These are phyloP conservation scores for Pseudoscleropodium purum DNA, from an alignment of 225 moss, liverwort and hornwort species.

Conservation along the genomic window DNA sequence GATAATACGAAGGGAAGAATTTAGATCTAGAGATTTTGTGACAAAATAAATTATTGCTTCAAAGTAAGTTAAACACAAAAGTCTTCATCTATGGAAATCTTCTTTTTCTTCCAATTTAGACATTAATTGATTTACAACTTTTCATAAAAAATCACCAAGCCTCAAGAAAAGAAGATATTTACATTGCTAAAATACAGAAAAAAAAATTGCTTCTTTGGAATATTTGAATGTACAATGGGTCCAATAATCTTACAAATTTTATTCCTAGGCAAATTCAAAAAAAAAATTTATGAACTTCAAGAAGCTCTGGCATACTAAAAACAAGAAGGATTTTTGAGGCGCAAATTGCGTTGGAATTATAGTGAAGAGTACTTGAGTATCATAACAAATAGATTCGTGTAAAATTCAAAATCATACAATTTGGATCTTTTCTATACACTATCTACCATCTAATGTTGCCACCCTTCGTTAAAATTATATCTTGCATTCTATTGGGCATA, in stretches of 20 bases:
- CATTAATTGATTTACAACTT: neutral
- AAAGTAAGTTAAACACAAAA: neutral
- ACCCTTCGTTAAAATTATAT: fast-evolving
- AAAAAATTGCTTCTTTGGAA: fast-evolving
- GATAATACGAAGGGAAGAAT: fast-evolving
- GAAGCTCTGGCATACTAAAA: neutral
- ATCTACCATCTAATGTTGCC: neutral
- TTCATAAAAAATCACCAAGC: neutral
- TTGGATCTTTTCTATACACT: neutral
- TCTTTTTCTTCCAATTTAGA: neutral
- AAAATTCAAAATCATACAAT: neutral
- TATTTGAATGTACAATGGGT: neutral
- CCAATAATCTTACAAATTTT: neutral
- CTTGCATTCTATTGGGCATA: neutral
- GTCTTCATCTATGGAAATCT: fast-evolving
- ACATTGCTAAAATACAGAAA: neutral
- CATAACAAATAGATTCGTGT: neutral
- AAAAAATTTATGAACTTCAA: neutral
- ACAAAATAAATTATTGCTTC: neutral
- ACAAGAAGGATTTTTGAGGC: fast-evolving
- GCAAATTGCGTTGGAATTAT: neutral
- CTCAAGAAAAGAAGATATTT: neutral
- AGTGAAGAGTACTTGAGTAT: neutral
- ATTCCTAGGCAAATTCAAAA: fast-evolving
- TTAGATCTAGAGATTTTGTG: neutral